phyloP scores from a whole-genome alignment of 352 stramenopile species.

The Phytophthora idaei region DNA sequence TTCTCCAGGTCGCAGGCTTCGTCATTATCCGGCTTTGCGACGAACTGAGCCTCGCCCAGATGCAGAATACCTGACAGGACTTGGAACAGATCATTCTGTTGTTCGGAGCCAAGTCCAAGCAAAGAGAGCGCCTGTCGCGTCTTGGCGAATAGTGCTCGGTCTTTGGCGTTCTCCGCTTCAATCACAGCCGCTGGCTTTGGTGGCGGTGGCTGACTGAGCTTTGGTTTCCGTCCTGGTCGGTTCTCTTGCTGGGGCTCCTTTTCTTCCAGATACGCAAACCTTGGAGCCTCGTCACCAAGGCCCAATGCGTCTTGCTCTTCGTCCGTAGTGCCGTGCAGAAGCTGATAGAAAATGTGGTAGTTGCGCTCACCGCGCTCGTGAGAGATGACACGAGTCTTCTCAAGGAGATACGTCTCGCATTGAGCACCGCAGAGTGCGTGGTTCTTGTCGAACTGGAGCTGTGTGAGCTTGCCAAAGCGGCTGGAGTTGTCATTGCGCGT shows the following conservation, averaged over 20 bases:
- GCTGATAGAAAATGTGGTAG: slow-evolving; percentile 97
- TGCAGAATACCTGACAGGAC: slow-evolving; percentile 79
- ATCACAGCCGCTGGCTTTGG: slow-evolving; percentile 31
- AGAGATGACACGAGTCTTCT: slow-evolving; percentile 95
- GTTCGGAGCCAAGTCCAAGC: slow-evolving; percentile 55
- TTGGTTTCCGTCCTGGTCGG: slow-evolving; percentile 28
- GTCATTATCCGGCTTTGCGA: slow-evolving; percentile 52
- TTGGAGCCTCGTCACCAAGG: slow-evolving; percentile 38
- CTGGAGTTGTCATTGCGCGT: slow-evolving; percentile 97
- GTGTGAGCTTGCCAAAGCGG: slow-evolving; percentile 97
- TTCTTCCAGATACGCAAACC: slow-evolving; percentile 61
- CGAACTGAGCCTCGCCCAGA: slow-evolving; percentile 74
- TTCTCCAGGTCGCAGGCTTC: slow-evolving; percentile 52
- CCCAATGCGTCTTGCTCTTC: slow-evolving; percentile 49
- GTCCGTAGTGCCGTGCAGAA: slow-evolving; percentile 58
- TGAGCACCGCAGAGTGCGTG: slow-evolving; percentile 88
- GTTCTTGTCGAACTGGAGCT: slow-evolving; percentile 91
- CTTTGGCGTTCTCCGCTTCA: slow-evolving; percentile 43
- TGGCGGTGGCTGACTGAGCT: slow-evolving; percentile 1
- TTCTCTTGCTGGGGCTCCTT: slow-evolving; percentile 33
- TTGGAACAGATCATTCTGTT: slow-evolving; percentile 74
- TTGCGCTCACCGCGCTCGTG: slow-evolving; percentile 93
- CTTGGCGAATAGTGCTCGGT: slow-evolving; percentile 62
- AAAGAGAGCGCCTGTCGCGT: slow-evolving; percentile 65
- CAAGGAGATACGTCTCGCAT: slow-evolving; percentile 95